Base-by-base conservation (phyloP, 176 grass and related monocot genomes). In the Carex myosuroides region DNA sequence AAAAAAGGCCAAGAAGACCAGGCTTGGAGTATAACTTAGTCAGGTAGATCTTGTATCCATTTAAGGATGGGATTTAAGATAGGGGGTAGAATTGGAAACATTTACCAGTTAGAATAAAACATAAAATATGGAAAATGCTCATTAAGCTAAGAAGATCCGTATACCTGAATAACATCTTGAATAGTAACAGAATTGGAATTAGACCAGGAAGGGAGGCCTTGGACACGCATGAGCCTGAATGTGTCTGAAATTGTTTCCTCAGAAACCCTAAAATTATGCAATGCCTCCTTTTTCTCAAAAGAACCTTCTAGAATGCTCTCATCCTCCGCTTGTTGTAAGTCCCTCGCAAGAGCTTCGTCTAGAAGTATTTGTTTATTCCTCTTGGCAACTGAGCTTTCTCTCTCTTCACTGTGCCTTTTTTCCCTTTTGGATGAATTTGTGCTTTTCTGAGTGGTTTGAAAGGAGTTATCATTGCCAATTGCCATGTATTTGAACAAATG, bases 91-190 rank as follows among this genome's bases (percentile, higher is more conserved):
- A 17, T 70, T 1, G 35, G 16, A 35, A 37, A 37, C 33, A 70
- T 42, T 41, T 70, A 41, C 32, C 16, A 42, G 16, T 70, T 10
- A 68, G 8, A 16, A 55, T 83, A 50, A 53, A 82, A 29, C 6
- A 20, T 10, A 82, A 41, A 53, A 82, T 50, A 82, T 33, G 12
- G 10, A 32, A 21, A 50, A 17, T 52, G 48, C 55, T 46, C 9
- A n/a, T 64, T 35, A 21, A 24, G 32, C 33, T 63, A 61, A 39
- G 37, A 16, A 64, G 20, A 81, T 62, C 55, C 0, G 53, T 64
- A 82, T 82, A 98, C 96, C 96, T 98, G 86, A 86, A 98, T 87
- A 17, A 95, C 85, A 90, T 98, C 88, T 81, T 80, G 73, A 90
- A 99, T 86, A 75, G 93, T 92, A 65, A 99, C 87, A 33, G 91